Evolutionary conservation across 139 green algal species (phyloP).

Genomic region (Chlamydomonas sp.): DNA sequence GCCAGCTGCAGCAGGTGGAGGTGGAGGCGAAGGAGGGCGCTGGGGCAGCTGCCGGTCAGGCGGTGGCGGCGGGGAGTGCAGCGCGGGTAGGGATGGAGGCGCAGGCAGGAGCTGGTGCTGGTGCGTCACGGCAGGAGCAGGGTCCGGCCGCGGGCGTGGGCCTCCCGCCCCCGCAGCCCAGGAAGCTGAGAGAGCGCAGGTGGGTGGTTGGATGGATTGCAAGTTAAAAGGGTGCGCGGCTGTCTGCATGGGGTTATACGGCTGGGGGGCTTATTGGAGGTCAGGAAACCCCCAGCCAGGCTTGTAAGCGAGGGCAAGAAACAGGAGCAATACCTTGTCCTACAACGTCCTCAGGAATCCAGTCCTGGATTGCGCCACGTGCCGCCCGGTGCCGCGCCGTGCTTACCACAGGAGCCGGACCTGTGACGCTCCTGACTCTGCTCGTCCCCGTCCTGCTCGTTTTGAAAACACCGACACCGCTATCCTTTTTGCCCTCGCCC

Average conservation of each 20-base stretch:
- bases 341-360: no score
- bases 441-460: background rate
- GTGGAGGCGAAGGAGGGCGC: no score
- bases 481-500: background rate
- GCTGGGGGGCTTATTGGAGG: background rate
- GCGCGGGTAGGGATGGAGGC: no score
- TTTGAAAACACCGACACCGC: background rate
- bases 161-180: background rate
- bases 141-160: background rate
- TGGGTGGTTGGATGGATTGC: background rate
- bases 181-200: constrained; percentile 52
- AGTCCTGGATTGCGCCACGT: no score
- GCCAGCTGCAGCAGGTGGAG: no score
- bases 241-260: background rate
- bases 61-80: no score
- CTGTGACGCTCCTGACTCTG: background rate
- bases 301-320: background rate
- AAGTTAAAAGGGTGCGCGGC: background rate
- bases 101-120: no score
- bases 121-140: background rate
- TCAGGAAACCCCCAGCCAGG: background rate
- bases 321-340: background rate
- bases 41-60: no score
- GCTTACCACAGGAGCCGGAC: background rate
- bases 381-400: no score